Percentiles rank a stretch among this genome's conserved stretches.
Evolutionary conservation across 768 basidiomycete genomes (phyloP).

Genomic region (Auriscalpium orientale): DNA sequence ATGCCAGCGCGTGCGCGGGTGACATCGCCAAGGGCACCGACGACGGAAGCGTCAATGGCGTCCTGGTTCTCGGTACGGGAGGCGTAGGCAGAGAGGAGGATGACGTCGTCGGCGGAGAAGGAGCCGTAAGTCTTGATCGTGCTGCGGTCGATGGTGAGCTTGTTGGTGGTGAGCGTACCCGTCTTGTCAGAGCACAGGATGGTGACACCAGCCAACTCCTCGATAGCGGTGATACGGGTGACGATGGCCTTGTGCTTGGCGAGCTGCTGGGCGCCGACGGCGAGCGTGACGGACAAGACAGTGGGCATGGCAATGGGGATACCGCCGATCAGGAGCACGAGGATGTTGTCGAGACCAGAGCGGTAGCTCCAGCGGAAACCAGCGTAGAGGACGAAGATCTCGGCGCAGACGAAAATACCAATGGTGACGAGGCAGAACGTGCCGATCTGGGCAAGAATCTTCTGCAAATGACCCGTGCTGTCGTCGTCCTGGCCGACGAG

Average conservation of each 20-base stretch:
- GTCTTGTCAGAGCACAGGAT: slow-evolving; percentile 99
- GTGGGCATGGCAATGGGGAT: slow-evolving; percentile 99
- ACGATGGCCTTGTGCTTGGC: slow-evolving; percentile 99
- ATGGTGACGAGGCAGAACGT: slow-evolving; percentile 96
- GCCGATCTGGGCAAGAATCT: slow-evolving; percentile 96
- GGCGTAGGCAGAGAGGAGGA: slow-evolving; percentile 90
- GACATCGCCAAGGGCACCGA: slow-evolving; percentile 67
- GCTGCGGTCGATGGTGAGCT: slow-evolving; percentile 91
- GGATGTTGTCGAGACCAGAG: slow-evolving; percentile 92
- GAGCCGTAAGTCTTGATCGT: slow-evolving; percentile 88
- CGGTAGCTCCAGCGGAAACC: slow-evolving; percentile 89
- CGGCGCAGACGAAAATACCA: slow-evolving; percentile 90
- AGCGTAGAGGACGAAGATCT: slow-evolving; percentile 91
- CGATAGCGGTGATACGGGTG: slow-evolving; percentile 98
- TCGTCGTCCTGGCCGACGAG: slow-evolving; percentile 98
- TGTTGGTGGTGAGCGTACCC: slow-evolving; percentile 97
- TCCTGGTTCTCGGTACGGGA: slow-evolving; percentile 99
- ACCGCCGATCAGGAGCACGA: slow-evolving; percentile 98
- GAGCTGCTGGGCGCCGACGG: slow-evolving; percentile 97
- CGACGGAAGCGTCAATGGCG: slow-evolving; percentile 88
- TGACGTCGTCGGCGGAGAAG: slow-evolving; percentile 84
- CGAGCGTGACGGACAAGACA: slow-evolving; percentile 94
- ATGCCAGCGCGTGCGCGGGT: slow-evolving; percentile 81
- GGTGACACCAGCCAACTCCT: slow-evolving; percentile 96
- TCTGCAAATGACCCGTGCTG: slow-evolving; percentile 96